These are phyloP conservation scores for Hylodesmum podocarpum DNA, from an alignment of 306 rosid species.

Conservation along the genomic window DNA sequence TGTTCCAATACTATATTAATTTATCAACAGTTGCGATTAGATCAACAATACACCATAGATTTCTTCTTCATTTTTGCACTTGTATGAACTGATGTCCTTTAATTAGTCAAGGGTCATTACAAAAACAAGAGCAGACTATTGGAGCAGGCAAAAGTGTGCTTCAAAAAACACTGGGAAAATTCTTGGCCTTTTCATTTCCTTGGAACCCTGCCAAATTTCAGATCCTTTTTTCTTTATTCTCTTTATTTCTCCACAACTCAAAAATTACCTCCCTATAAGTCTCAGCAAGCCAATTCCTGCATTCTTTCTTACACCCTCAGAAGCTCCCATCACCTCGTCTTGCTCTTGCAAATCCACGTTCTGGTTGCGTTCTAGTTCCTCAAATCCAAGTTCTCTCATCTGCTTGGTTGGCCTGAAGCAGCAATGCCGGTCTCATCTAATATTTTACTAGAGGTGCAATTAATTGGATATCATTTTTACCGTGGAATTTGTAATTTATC, in stretches of 20 bases:
- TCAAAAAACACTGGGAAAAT: too few species aligned
- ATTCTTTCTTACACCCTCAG: slow-evolving; percentile 38
- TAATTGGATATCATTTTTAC: background rate
- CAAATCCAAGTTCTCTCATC: background rate
- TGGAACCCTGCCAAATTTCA: too few species aligned
- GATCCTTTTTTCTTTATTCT: too few species aligned
- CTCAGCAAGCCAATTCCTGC: slow-evolving; percentile 34
- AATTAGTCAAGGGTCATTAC: slow-evolving; percentile 15
- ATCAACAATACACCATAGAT: slow-evolving; percentile 31
- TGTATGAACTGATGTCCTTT: slow-evolving; percentile 33
- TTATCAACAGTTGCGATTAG: slow-evolving; percentile 31
- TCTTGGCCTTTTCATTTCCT: too few species aligned
- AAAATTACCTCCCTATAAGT: slow-evolving; percentile 51
- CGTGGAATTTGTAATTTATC: background rate
- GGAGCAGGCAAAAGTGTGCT: too few species aligned
- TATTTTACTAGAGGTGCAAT: background rate
- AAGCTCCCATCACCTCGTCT: background rate
- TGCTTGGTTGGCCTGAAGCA: background rate
- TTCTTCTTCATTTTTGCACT: slow-evolving; percentile 12
- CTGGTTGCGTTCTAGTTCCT: background rate
- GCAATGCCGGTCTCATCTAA: background rate
- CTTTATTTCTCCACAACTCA: slow-evolving; percentile 31
- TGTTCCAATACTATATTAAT: background rate
- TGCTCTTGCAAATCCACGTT: background rate
- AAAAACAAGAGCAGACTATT: slow-evolving; percentile 35